Evolutionary conservation across 2,329 filamentous ascomycete species (phyloP).

Genomic region (Fusarium humuli): DNA sequence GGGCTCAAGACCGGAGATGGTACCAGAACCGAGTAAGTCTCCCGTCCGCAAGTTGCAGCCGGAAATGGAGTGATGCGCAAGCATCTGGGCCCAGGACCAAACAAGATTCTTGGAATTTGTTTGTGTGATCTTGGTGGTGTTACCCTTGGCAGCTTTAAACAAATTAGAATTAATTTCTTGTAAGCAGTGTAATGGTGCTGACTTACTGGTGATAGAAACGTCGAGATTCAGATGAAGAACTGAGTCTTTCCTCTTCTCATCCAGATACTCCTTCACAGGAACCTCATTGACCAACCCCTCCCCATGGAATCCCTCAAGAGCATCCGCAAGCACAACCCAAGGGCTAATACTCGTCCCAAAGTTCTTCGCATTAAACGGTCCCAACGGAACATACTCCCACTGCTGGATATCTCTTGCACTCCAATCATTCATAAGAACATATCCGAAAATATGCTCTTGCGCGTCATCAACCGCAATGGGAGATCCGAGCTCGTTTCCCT

Average conservation of each 20-base stretch:
- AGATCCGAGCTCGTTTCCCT: constrained; percentile 72
- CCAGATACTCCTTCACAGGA: constrained; percentile 59
- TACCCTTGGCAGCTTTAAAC: constrained; percentile 46
- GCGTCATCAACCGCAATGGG: constrained; percentile 74
- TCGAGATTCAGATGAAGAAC: constrained; percentile 54
- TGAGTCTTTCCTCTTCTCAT: constrained; percentile 61
- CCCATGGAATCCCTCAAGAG: constrained; percentile 55
- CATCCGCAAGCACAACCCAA: constrained; percentile 72
- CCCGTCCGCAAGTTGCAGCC: constrained; percentile 81
- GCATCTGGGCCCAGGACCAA: constrained; percentile 87
- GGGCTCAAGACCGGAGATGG: constrained; percentile 73
- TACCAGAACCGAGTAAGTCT: constrained; percentile 82
- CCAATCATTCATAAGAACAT: constrained; percentile 75
- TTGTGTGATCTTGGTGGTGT: constrained; percentile 46
- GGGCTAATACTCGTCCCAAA: constrained; percentile 70
- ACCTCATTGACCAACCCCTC: constrained; percentile 46
- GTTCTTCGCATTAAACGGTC: constrained; percentile 72
- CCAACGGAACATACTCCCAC: constrained; percentile 71
- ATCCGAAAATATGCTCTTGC: constrained; percentile 77
- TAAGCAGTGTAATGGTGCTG: fast-evolving
- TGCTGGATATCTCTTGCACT: constrained; percentile 71
- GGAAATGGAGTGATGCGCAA: constrained; percentile 82
- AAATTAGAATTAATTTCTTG: neutral
- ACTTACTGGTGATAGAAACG: constrained; percentile 55
- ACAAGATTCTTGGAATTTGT: constrained; percentile 64